Base-by-base conservation (phyloP, 257 asterid species). In the Avicennia marina region DNA sequence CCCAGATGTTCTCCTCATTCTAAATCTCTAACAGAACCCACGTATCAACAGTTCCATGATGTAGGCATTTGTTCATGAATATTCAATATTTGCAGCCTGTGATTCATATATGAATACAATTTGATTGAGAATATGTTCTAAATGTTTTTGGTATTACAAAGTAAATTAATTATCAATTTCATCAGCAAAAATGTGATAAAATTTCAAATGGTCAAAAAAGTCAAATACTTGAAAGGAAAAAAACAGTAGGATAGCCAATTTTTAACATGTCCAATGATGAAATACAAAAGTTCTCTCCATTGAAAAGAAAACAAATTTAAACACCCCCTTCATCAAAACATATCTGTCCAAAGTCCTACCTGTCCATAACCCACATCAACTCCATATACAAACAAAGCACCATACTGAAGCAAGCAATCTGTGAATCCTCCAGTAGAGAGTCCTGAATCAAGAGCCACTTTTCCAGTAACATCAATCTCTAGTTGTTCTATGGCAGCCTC, bases 341-440 rank as follows among this genome's bases (percentile, higher is more conserved):
- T 33, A 7, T 21, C 27, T 16, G 6, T 41, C 32, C 8, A 43
- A 58, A 56, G 36, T 33, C 20, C 11, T 72, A 86, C 97, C 97
- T 88, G 95, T 65, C 99, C 99, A 70, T 89, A 93, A 58, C 99
- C 97, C 40, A 93, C 99, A 71, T 93, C 99, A 63, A 93, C 99
- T 50, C 99, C 99, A 75, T 89, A 89, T 65, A 93, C 95, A 75
- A 78, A 82, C 47, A 97, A 77, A 71, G 97, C 96, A 61, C 99
- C 99, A 42, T 82, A 68, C 74, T 89, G 94, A 75, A 93, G 95
- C 75, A 93, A 82, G 69, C 99, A 93, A 76, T 93, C 99, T 1
- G 99, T 93, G 81, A 93, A 93, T 40, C 99, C 99, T 59, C 97
- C 97, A 41, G 99, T 93, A 44, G 99, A 93, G 67, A 93, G 85